Percentiles rank a stretch among this genome's conserved stretches.
Conservation (phyloP, 805 yeast species). For the Candida awuae region DNA sequence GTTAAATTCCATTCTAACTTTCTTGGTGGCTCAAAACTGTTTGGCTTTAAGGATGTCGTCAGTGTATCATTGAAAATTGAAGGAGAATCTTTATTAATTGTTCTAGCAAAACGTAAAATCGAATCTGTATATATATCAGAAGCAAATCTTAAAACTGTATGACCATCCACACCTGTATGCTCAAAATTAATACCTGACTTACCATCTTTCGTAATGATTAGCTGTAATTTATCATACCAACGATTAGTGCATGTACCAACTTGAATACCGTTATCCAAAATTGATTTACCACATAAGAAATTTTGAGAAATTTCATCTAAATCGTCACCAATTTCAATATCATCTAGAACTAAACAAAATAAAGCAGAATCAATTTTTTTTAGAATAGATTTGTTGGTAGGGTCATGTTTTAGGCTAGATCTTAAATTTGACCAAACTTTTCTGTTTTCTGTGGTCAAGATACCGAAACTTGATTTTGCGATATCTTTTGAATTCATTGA, state of each 20-base stretch:
- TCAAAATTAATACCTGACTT: slow-evolving; percentile 92
- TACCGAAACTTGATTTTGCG: slow-evolving; percentile 77
- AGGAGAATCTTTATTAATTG: slow-evolving; percentile 70
- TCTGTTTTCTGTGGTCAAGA: slow-evolving; percentile 83
- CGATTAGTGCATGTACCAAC: slow-evolving; percentile 91
- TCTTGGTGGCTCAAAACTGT: slow-evolving; percentile 58
- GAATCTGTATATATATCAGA: slow-evolving; percentile 90
- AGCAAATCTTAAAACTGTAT: slow-evolving; percentile 81
- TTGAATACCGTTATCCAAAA: slow-evolving; percentile 76
- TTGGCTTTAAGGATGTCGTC: slow-evolving; percentile 39
- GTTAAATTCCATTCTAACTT: slow-evolving; percentile 85
- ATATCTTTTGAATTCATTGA: slow-evolving; percentile 45
- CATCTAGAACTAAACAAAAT: slow-evolving; percentile 78
- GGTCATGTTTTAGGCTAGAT: slow-evolving; percentile 36
- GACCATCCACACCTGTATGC: slow-evolving; percentile 94
- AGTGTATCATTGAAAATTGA: slow-evolving; percentile 50
- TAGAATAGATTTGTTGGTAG: slow-evolving; percentile 60
- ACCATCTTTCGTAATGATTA: slow-evolving; percentile 80
- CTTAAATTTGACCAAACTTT: slow-evolving; percentile 80
- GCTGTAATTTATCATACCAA: slow-evolving; percentile 85
- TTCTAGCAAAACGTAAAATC: slow-evolving; percentile 74
- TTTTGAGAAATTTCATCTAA: slow-evolving; percentile 66
- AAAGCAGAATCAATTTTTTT: slow-evolving; percentile 73
- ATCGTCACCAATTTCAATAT: slow-evolving; percentile 53
- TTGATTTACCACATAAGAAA: slow-evolving; percentile 80